These are phyloP conservation scores for Ascochyta lentis DNA, from an alignment of 2,329 filamentous ascomycete genomes.

Conservation along the genomic window DNA sequence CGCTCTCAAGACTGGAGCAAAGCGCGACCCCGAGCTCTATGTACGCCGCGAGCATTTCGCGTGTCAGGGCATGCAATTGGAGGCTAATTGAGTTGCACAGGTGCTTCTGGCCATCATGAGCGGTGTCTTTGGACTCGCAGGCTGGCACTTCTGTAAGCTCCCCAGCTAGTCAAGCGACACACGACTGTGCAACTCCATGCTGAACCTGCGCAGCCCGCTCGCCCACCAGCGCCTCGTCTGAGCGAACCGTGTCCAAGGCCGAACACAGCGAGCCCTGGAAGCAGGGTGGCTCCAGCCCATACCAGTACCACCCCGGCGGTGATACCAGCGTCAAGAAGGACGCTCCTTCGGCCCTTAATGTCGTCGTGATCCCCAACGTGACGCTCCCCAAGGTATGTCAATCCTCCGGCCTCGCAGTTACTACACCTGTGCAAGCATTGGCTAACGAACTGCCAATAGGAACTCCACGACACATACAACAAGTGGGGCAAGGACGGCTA, in stretches of 20 bases:
- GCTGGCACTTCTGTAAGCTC: constrained; percentile 81
- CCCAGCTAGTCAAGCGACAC: constrained; percentile 11
- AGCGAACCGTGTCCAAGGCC: constrained; percentile 76
- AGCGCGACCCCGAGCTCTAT: constrained; percentile 76
- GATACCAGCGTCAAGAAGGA: constrained; percentile 81
- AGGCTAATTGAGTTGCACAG: constrained; percentile 57
- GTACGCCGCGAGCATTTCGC: constrained; percentile 55
- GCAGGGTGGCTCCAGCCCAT: constrained; percentile 65
- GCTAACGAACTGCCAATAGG: constrained; percentile 55
- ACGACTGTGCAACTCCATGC: constrained; percentile 5
- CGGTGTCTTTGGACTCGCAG: constrained; percentile 83
- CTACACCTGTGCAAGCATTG: constrained; percentile 5
- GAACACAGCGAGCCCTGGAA: constrained; percentile 92
- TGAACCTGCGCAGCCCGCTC: constrained; percentile 68
- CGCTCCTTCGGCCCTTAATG: constrained; percentile 93
- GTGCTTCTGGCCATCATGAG: constrained; percentile 92
- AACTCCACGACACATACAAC: constrained; percentile 97
- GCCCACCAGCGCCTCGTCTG: constrained; percentile 84
- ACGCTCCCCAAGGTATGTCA: constrained; percentile 74
- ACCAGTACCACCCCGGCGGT: constrained; percentile 76
- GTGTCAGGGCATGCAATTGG: background rate
- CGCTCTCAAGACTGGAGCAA: constrained; percentile 67
- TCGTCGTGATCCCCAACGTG: constrained; percentile 91
- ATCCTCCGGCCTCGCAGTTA: background rate
- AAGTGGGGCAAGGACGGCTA: constrained; percentile 99